Percentiles rank a stretch among this genome's conserved stretches.
phyloP scores from a whole-genome alignment of 2,329 filamentous ascomycete genomes.

The Aspergillus tanneri region DNA sequence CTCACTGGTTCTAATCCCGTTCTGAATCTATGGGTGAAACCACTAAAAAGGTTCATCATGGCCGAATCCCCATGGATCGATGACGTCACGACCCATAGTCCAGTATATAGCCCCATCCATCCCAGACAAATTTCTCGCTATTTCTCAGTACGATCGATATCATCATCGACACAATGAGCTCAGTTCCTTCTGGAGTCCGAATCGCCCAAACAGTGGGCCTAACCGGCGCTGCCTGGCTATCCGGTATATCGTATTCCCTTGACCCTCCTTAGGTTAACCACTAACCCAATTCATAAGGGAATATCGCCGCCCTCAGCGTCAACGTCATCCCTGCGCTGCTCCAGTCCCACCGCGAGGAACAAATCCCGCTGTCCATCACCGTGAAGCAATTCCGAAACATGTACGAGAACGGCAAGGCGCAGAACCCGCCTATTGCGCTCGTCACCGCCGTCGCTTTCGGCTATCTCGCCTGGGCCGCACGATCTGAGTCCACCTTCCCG shows the following conservation, averaged over 20 bases:
- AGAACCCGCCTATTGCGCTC: constrained; percentile 28
- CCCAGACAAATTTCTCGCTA: too few relatives aligned
- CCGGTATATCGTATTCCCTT: constrained; percentile 22
- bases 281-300: constrained; percentile 17
- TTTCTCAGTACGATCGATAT: too few relatives aligned
- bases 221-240: constrained; percentile 32
- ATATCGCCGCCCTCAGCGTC: constrained; percentile 29
- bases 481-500: too few relatives aligned
- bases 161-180: constrained; percentile 15
- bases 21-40: too few relatives aligned
- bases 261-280: not conserved
- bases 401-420: constrained; percentile 22
- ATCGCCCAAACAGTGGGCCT: constrained; percentile 30
- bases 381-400: constrained; percentile 22
- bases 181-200: constrained; percentile 23
- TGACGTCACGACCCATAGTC: too few relatives aligned
- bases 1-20: too few relatives aligned
- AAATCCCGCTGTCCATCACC: constrained; percentile 7
- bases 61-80: too few relatives aligned
- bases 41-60: too few relatives aligned
- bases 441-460: constrained; percentile 22
- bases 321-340: constrained; percentile 28
- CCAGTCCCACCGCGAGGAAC: constrained; percentile 13
- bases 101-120: too few relatives aligned
- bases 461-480: constrained; percentile 37